Base-by-base conservation (phyloP, 345 rosid species). In the Aquilaria yunnanensis region DNA sequence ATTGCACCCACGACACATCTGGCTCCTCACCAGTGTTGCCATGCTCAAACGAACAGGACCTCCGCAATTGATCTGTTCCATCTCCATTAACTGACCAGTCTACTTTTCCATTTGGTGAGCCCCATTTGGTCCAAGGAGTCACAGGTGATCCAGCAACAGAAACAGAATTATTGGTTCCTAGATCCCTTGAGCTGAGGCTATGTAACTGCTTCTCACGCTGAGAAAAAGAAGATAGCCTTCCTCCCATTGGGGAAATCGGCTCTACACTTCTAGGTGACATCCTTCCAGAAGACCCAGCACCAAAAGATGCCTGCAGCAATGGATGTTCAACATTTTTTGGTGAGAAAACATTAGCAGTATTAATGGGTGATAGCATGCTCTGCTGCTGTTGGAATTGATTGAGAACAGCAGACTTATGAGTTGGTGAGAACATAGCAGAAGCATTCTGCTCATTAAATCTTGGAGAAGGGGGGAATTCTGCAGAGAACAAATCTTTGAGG, bases 1-100 rank as follows among this genome's bases (percentile, higher is more conserved):
- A 79, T 43, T 79, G 87, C 31, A 79, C 78, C 84, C 84, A 82
- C 0, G 87, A 70, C 23, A 82, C 47, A 67, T 82, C 81, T 47
- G 87, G 87, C 72, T 75, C 84, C 54, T 74, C 86, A 5, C 64
- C 69, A 47, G 56, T 54, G 32, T 53, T 65, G 2, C 67, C 77
- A 34, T 41, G 71, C 56, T 78, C 79, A 52, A 67, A 76, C 1
- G 86, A 73, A 30, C 66, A 66, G n/a, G 81, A 78, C 61, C 78
- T 65, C 1, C 59, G 72, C 29, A 74, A 59, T 16, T 55, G 70
- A 29, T 73, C 72, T 29, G 61, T 51, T 52, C 75, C 83, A 45
- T 75, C 74, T 0, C 71, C 75, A 23, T 59, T 56, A 4, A 69
- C 70, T 6, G 73, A 68, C 87, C 82, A 77, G 54, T 73, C 82